Evolutionary conservation across 2,329 filamentous ascomycete genomes (phyloP).

Genomic region (Cercospora zeina): DNA sequence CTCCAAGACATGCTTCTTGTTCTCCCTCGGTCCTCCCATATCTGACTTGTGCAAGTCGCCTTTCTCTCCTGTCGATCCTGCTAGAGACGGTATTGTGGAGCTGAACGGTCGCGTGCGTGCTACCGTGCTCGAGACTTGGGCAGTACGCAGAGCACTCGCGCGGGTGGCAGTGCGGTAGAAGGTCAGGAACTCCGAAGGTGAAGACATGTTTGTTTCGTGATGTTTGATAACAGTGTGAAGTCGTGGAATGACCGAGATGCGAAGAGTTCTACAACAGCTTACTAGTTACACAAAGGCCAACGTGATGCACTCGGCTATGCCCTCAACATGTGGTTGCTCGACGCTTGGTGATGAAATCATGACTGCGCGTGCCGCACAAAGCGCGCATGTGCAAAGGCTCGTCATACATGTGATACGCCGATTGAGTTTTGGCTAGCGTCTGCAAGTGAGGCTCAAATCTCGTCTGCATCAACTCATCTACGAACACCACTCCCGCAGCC

Average conservation of each 20-base stretch:
- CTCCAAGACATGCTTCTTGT: conserved; percentile 33
- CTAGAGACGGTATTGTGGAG: conserved; percentile 13
- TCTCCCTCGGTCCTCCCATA: conserved; percentile 24
- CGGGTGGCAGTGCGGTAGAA: conserved; percentile 38
- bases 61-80: conserved; percentile 23
- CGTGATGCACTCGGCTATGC: conserved; percentile 1
- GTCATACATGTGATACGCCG: background rate
- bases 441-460: conserved; percentile 11
- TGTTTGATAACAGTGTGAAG: background rate
- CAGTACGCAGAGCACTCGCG: conserved; percentile 4
- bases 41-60: conserved; percentile 20
- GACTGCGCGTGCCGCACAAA: conserved; percentile 1
- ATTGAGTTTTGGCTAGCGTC: conserved; percentile 7
- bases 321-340: conserved; percentile 7
- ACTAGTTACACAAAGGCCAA: background rate
- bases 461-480: background rate
- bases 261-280: background rate
- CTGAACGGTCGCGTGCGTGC: conserved; percentile 18
- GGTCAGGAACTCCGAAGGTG: conserved; percentile 44
- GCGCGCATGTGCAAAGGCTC: conserved; percentile 3
- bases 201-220: conserved; percentile 28
- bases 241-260: background rate
- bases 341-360: conserved; percentile 10
- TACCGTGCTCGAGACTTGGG: conserved; percentile 3
- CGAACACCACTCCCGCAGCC: background rate